Conservation (phyloP, 257 asterid species). For the Voacanga thouarsii region DNA sequence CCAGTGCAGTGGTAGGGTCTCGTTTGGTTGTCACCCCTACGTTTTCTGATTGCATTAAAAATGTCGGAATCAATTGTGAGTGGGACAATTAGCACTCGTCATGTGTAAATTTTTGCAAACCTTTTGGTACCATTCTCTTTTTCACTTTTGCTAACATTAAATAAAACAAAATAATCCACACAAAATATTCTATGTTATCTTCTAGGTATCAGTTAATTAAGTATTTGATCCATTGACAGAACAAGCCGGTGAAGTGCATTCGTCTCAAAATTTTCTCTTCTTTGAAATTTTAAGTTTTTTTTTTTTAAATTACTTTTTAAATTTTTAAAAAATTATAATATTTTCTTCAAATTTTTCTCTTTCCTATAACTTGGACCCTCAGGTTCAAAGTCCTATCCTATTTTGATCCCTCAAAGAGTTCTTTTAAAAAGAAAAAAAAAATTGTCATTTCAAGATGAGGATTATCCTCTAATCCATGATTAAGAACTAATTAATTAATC, state of each 20-base stretch:
- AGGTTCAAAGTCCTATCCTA: too few relatives aligned
- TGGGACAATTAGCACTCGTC: slow-evolving; percentile 24
- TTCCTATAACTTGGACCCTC: too few relatives aligned
- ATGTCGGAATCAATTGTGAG: slow-evolving; percentile 22
- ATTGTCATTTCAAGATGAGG: slow-evolving; percentile 22
- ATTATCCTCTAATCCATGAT: slow-evolving; percentile 11
- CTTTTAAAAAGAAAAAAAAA: background rate
- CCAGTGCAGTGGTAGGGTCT: slow-evolving; percentile 31
- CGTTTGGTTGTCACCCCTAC: slow-evolving; percentile 13
- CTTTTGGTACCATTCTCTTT: slow-evolving; percentile 12
- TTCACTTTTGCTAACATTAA: background rate
- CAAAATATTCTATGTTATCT: slow-evolving; percentile 46
- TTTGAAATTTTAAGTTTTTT: too few relatives aligned
- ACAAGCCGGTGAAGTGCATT: too few relatives aligned
- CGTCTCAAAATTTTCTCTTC: too few relatives aligned
- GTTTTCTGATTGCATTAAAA: slow-evolving; percentile 6
- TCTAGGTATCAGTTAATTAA: slow-evolving; percentile 21
- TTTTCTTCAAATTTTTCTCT: too few relatives aligned
- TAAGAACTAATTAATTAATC: background rate
- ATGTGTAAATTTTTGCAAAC: slow-evolving; percentile 2
- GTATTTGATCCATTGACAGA: slow-evolving; percentile 11
- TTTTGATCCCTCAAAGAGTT: background rate
- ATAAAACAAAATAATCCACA: background rate
- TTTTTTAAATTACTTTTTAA: too few relatives aligned
- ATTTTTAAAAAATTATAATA: too few relatives aligned